Evolutionary conservation across 306 rosid genomes (phyloP).

Genomic region (Oemleria cerasiformis): DNA sequence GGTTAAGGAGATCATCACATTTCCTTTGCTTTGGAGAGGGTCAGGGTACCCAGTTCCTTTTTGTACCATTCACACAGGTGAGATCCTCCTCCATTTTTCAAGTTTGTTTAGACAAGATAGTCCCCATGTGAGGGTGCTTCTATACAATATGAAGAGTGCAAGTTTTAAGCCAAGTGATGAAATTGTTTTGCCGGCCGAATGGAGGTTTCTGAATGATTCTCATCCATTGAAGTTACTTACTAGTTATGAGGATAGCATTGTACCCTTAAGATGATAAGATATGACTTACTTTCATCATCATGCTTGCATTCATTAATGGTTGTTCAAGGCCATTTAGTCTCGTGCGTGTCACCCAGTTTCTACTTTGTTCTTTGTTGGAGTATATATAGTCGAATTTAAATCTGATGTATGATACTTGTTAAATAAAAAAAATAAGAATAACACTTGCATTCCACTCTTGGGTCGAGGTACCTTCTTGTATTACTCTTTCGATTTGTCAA

Average conservation of each 20-base stretch:
- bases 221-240: background rate
- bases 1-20: background rate
- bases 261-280: background rate
- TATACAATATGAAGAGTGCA: background rate
- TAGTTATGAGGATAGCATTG: conserved; percentile 9
- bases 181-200: background rate
- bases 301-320: too few species aligned
- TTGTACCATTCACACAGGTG: background rate
- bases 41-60: background rate
- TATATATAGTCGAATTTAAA: too few species aligned
- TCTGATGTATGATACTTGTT: too few species aligned
- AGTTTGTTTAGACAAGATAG: background rate
- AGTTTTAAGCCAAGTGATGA: background rate
- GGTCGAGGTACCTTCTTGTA: too few species aligned
- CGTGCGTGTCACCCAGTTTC: too few species aligned
- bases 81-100: background rate
- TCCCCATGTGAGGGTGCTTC: background rate
- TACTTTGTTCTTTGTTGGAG: too few species aligned
- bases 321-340: too few species aligned
- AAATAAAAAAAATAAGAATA: too few species aligned
- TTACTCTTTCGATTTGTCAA: too few species aligned
- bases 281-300: background rate
- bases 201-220: background rate
- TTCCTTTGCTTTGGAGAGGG: background rate
- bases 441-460: too few species aligned